Evolutionary conservation across 2,329 filamentous ascomycete species (phyloP).

Genomic region (Dactylellina parvicollis): DNA sequence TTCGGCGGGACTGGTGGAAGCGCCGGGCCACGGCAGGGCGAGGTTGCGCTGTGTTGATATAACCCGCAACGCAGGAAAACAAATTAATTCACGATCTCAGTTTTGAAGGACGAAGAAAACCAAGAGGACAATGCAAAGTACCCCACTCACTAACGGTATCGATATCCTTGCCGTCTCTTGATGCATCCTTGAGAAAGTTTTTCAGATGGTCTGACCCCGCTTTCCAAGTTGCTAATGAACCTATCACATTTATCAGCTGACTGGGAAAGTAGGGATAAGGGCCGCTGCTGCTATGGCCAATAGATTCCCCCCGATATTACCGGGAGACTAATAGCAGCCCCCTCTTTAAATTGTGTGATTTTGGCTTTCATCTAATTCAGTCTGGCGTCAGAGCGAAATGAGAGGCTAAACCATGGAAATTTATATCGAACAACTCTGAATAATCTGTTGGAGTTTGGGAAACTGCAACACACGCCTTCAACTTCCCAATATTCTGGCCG

Average conservation of each 20-base stretch:
- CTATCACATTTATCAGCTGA: slow-evolving; percentile 9
- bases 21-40: background rate
- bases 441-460: slow-evolving; percentile 21
- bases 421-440: too few relatives aligned
- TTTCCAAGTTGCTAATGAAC: slow-evolving; percentile 16
- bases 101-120: too few relatives aligned
- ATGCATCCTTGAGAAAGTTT: slow-evolving; percentile 6
- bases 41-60: background rate
- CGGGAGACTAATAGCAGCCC: slow-evolving; percentile 22
- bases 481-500: background rate
- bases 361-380: too few relatives aligned
- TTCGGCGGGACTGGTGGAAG: background rate
- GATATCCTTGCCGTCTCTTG: background rate
- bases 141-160: background rate
- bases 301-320: slow-evolving; percentile 29
- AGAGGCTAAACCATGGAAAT: too few relatives aligned
- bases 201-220: slow-evolving; percentile 24
- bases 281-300: slow-evolving; percentile 7
- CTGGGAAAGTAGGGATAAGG: slow-evolving; percentile 6
- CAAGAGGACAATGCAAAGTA: too few relatives aligned
- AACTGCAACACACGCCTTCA: background rate
- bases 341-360: too few relatives aligned
- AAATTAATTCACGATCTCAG: background rate
- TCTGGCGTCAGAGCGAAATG: too few relatives aligned
- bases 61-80: slow-evolving; percentile 7